Conservation (phyloP, 2,329 filamentous ascomycete species). For the Ampelomyces quisqualis region DNA sequence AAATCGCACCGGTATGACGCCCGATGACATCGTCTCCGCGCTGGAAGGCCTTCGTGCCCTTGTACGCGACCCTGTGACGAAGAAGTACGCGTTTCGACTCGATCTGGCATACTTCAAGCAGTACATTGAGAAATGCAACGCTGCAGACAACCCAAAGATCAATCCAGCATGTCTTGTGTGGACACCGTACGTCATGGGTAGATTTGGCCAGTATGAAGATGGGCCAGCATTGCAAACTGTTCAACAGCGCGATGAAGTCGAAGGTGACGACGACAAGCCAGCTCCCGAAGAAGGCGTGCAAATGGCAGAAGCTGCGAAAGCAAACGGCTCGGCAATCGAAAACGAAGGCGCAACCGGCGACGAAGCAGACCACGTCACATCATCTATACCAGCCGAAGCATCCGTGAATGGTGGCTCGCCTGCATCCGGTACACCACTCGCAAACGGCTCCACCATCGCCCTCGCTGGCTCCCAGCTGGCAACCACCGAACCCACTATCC, state of each 20-base stretch:
- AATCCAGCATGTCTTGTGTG: constrained; percentile 80
- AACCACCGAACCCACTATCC: constrained; percentile 53
- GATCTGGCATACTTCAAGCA: constrained; percentile 82
- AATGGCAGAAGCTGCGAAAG: constrained; percentile 31
- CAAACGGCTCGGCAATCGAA: constrained; percentile 23
- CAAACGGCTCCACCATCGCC: constrained; percentile 33
- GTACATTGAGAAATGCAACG: constrained; percentile 86
- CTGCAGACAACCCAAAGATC: constrained; percentile 82
- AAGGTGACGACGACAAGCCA: constrained; percentile 45
- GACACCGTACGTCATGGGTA: constrained; percentile 97
- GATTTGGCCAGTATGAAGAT: constrained; percentile 78
- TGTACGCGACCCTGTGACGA: constrained; percentile 84
- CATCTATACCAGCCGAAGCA: constrained; percentile 29
- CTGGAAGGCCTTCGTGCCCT: constrained; percentile 87
- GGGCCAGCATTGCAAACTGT: constrained; percentile 81
- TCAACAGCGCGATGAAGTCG: constrained; percentile 77
- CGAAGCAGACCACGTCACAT: constrained; percentile 18
- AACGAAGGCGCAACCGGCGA: constrained; percentile 15
- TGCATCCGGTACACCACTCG: constrained; percentile 34
- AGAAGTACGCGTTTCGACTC: constrained; percentile 83
- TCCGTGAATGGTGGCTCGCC: constrained; percentile 36
- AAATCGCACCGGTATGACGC: constrained; percentile 88
- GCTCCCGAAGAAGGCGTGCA: constrained; percentile 50
- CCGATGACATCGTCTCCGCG: constrained; percentile 93
- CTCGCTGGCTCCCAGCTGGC: constrained; percentile 34